Evolutionary conservation across 345 rosid genomes (phyloP).

Genomic region (Fremontodendron californicum): DNA sequence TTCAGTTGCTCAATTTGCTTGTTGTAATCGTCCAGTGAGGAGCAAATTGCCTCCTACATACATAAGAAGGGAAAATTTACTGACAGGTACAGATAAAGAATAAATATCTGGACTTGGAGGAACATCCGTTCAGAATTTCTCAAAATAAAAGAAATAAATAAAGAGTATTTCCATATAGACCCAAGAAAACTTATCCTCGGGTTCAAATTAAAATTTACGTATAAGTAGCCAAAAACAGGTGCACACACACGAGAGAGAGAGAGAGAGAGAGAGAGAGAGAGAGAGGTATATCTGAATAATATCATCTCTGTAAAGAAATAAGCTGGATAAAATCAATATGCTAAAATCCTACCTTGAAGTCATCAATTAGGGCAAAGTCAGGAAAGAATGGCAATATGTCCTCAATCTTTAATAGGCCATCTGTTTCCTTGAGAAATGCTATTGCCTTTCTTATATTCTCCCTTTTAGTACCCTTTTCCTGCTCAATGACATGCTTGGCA

Average conservation of each 20-base stretch:
- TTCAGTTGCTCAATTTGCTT: constrained; percentile 90
- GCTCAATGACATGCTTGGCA: constrained; percentile 92
- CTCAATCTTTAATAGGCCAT: constrained; percentile 94
- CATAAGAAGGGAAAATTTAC: constrained; percentile 2
- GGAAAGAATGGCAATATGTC: constrained; percentile 98
- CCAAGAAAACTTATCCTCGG: not conserved
- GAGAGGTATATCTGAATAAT: not conserved
- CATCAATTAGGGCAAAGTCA: constrained; percentile 97
- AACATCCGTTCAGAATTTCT: not conserved
- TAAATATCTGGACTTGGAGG: not conserved
- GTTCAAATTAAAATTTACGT: not conserved
- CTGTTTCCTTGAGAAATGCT: constrained; percentile 98
- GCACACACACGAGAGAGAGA: not conserved
- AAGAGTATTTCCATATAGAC: not conserved
- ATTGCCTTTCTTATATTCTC: constrained; percentile 96
- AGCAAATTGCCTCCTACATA: constrained; percentile 87
- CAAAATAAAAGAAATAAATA: not conserved
- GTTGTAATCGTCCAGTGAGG: constrained; percentile 95
- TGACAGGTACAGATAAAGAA: not conserved
- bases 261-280: not conserved
- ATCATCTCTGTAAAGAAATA: not conserved
- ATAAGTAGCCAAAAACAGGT: not conserved
- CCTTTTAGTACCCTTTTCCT: constrained; percentile 94
- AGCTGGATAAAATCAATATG: not conserved
- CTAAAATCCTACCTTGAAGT: constrained; percentile 72